phyloP scores from a whole-genome alignment of 371 early-diverging fungal genomes.

The Mucor irregularis region DNA sequence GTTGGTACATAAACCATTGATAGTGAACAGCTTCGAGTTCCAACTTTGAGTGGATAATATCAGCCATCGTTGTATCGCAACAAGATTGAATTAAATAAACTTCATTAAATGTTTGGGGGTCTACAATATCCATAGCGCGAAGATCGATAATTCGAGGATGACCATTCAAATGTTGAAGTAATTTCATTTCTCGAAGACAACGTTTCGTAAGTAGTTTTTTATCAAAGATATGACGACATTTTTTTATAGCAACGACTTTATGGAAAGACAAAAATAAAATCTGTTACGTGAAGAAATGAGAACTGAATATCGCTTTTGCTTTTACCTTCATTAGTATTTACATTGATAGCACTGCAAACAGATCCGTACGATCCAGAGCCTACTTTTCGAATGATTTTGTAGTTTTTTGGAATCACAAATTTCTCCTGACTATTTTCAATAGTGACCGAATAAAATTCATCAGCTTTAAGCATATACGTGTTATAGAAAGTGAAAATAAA shows the following conservation, averaged over 20 bases:
- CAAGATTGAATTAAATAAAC: constrained; percentile 67
- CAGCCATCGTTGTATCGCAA: constrained; percentile 92
- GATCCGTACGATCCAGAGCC: constrained; percentile 93
- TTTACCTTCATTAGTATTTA: constrained; percentile 35
- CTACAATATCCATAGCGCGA: constrained; percentile 69
- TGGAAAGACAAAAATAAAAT: not conserved
- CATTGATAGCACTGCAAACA: constrained; percentile 66
- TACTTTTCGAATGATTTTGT: constrained; percentile 79
- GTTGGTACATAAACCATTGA: constrained; percentile 92
- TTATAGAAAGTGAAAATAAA: not conserved
- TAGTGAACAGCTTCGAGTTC: constrained; percentile 86
- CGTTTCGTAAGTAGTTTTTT: constrained; percentile 72
- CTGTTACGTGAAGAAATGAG: not conserved
- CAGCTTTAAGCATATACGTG: not conserved
- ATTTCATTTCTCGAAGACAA: constrained; percentile 73
- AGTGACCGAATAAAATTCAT: constrained; percentile 36
- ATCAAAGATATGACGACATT: constrained; percentile 70
- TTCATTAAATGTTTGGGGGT: constrained; percentile 69
- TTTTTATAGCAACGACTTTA: constrained; percentile 80
- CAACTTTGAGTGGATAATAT: constrained; percentile 85
- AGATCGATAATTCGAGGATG: constrained; percentile 79
- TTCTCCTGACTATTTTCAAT: constrained; percentile 46
- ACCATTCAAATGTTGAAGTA: constrained; percentile 76
- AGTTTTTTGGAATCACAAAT: constrained; percentile 64
- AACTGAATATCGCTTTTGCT: not conserved